Conservation (phyloP, 1,284 basidiomycete species). For the Sporisorium iseilematis-ciliati region DNA sequence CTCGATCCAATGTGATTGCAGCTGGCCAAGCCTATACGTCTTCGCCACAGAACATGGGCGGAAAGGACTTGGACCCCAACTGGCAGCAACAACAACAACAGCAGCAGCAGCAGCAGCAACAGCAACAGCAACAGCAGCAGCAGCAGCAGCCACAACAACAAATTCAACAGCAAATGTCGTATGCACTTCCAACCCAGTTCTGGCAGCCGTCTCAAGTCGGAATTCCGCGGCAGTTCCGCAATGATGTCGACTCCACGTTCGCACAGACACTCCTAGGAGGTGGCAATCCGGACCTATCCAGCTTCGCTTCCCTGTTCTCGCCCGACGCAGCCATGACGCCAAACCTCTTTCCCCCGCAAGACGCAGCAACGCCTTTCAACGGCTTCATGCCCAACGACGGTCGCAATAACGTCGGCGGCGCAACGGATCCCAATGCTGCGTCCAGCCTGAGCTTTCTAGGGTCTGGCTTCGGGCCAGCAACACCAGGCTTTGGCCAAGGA, state of each 20-base stretch:
- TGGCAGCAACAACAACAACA: constrained; percentile 33
- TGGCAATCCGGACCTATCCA: constrained; percentile 19
- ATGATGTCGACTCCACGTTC: constrained; percentile 35
- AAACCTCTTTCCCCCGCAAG: constrained; percentile 14
- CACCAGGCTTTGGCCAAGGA: not conserved
- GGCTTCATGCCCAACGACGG: not conserved
- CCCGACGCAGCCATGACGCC: constrained; percentile 15
- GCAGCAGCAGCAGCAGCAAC: constrained; percentile 19
- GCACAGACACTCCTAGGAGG: constrained; percentile 44
- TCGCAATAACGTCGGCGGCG: not conserved
- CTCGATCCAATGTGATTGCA: not conserved
- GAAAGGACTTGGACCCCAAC: not conserved
- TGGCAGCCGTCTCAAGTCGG: constrained; percentile 20
- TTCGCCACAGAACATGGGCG: constrained; percentile 10
- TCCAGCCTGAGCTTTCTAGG: constrained; percentile 8
- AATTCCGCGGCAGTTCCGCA: constrained; percentile 4
- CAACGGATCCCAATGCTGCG: not conserved
- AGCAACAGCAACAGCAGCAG: constrained; percentile 22
- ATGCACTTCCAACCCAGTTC: constrained; percentile 24
- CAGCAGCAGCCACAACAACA: constrained; percentile 23
- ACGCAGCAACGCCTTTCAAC: constrained; percentile 13
- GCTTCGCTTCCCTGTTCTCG: constrained; percentile 25
- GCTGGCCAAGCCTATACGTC: not conserved
- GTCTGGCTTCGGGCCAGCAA: not conserved
- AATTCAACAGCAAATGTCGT: constrained; percentile 9